Evolutionary conservation across 805 yeast genomes (phyloP), one percentile per base, ranked within the genome.

Genomic region (Kluyveromyces siamensis): DNA sequence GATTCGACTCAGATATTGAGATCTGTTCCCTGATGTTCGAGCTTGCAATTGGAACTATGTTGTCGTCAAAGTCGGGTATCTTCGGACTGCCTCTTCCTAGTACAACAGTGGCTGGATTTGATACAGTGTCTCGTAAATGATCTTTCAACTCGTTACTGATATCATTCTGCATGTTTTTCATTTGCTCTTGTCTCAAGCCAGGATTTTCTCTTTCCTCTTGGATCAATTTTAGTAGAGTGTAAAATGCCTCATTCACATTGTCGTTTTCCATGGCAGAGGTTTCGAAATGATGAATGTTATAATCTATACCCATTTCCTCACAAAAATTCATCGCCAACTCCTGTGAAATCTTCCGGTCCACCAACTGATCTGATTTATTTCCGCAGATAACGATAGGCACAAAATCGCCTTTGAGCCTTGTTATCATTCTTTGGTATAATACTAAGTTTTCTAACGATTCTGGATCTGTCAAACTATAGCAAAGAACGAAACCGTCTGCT

Each of bases 401-500:
- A 1, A 36, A 45, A 44, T 51, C 57, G 16, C 56, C 56, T 17
- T 58, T 53, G 14, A 56, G 49, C 11, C 54, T 50, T 37, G 57
- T 54, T 19, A 62, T 58, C 36, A 52, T 54, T 14, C 56, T 44
- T 13, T 52, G 52, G 39, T 55, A 55, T 9, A 52, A 48, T 44
- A 46, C 50, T 43, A 63, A 36, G 40, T 55, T 48, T 2, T 50
- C 51, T 19, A 63, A 53, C 1, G 66, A 54, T 18, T 53, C 56
- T 2, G 42, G 38, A 46, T 53, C 50, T 1, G 59, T 55, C 3
- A 57, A 48, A 45, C 60, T 64, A 45, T 54, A 59, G 45, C 65
- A 62, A 33, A 62, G 27, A 8, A 63, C 42, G 40, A 63, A 62
- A 16, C 60, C 62, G 52, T 65, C 68, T 2, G 65, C 52, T 48